Base-by-base conservation (phyloP, 2,329 filamentous ascomycete species). In the Colletotrichum sp. region DNA sequence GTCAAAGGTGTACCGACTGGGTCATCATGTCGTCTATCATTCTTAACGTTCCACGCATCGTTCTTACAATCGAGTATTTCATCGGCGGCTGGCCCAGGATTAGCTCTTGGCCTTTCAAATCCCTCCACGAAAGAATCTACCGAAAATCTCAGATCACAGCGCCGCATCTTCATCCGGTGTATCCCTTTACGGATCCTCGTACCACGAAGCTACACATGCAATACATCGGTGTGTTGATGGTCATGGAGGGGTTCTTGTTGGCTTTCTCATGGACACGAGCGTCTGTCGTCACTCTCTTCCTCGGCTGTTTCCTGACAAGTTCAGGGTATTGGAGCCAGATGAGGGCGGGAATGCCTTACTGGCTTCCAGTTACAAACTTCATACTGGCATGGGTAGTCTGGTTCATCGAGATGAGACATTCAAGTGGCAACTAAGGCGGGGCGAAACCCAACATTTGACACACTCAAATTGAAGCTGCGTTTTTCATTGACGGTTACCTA, bases 21-120 rank as follows among this genome's bases (percentile, higher is more conserved):
- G 2, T 32, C 59, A 62, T 32, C 28, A 73, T 73, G 71, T 39
- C 24, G 15, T 28, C 65, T 15, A 15, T 57, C 3, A 18, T 69
- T 5, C 57, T 49, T 9, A 44, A 39, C 21, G 9, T 73, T 4
- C 65, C 65, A 3, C 60, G 67, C 34, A 55, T 71, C 1, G 9
- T 74, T n/a, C 59, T 74, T 8, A 34, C 67, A 12, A 16, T 57
- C 49, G 59, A 74, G 26, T 74, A 74, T 30, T 60, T 74, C 34
- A 64, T 74, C 16, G 72, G 72, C 16, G 67, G 72, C 7, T 71
- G 68, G 68, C 72, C 72, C 28, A 62, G 67, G 36, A 30, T 74
- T 6, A 63, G 67, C 2, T 60, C 72, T 1, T 65, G 72, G 59
- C 72, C 72, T 2, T 74, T 74, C 67, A 71, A 74, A 16, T 57